Base-by-base conservation (phyloP, 805 yeast species). In the Candida vartiovaarae region DNA sequence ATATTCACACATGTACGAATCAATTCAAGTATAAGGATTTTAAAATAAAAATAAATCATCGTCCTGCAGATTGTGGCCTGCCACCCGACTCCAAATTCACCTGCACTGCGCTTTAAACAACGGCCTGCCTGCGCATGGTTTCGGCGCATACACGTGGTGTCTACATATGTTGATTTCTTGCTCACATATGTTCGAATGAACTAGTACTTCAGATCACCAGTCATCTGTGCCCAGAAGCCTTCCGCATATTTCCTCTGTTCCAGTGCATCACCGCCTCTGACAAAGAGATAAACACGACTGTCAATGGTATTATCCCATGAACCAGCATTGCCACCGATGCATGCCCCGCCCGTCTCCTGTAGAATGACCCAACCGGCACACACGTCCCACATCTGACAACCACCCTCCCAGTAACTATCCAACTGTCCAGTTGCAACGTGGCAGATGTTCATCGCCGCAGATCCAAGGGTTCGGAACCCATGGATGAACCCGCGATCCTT, bases 361-460 rank as follows among this genome's bases (percentile, higher is more conserved):
- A 78, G 53, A 39, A 80, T 75, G 39, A 78, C 69, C 82, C 82
- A 79, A 34, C 83, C 82, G 11, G 84, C 85, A 57, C 82, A 76
- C 2, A 79, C 82, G 55, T 80, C 85, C 84, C 84, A 80, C 25
- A 78, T 74, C 56, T 72, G 76, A 55, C 82, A 77, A n/a, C 83
- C 83, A 40, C 82, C 83, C 60, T 78, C 83, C 83, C 84, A 80
- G 59, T 80, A 80, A 4, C 77, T 70, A 54, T 80, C 85, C 27
- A 78, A 47, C 45, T 66, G 67, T 5, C 85, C 85, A 4, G 74
- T 65, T 1, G 84, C 83, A 5, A 75, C 76, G 37, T 73, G 71
- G 38, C 80, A 71, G 33, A 77, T 59, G 54, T 78, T 78, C 72
- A 79, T 69, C 5, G 85, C 85, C 0, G 84, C 84, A 20, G 82